Evolutionary conservation across 768 basidiomycete genomes (phyloP).

Genomic region (Lactifluus piperatus): DNA sequence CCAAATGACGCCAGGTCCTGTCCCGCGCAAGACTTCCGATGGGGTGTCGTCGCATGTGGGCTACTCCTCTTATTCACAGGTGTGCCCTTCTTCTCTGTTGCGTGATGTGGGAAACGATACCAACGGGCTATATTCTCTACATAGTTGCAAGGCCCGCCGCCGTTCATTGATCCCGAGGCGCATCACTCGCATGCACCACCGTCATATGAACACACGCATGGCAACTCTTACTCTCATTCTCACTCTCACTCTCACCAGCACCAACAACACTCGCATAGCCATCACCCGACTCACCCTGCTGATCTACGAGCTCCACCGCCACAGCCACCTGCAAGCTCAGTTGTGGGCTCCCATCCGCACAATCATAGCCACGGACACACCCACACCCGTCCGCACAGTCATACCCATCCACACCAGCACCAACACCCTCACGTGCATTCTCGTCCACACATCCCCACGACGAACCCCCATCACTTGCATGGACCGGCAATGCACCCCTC

Average conservation of each 20-base stretch:
- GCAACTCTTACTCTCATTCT: constrained; percentile 5
- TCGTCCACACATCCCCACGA: constrained; percentile 8
- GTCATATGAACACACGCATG: constrained; percentile 12
- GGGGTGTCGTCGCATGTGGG: constrained; percentile 1
- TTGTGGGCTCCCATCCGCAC: constrained; percentile 16
- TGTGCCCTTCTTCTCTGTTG: neutral
- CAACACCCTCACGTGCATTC: constrained; percentile 15
- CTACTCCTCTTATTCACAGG: constrained; percentile 11
- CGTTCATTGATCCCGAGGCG: constrained; percentile 2
- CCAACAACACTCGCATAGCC: constrained; percentile 6
- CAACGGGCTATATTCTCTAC: neutral
- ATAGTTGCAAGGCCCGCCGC: neutral
- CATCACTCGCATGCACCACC: constrained; percentile 9
- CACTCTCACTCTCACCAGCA: constrained; percentile 5
- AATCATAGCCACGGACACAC: constrained; percentile 21
- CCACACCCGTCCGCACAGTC: constrained; percentile 20
- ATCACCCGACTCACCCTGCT: constrained; percentile 3
- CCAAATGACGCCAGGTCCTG: constrained; percentile 12
- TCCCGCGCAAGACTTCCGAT: constrained; percentile 13
- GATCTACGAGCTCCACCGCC: constrained; percentile 4
- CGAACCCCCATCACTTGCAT: neutral
- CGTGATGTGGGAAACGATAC: neutral
- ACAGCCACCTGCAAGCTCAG: neutral
- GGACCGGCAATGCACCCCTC: neutral
- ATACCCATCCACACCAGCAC: constrained; percentile 22